Evolutionary conservation across 345 rosid genomes (phyloP), one percentile per base, ranked within the genome.

Genomic region (Euphorbia pulcherrima): DNA sequence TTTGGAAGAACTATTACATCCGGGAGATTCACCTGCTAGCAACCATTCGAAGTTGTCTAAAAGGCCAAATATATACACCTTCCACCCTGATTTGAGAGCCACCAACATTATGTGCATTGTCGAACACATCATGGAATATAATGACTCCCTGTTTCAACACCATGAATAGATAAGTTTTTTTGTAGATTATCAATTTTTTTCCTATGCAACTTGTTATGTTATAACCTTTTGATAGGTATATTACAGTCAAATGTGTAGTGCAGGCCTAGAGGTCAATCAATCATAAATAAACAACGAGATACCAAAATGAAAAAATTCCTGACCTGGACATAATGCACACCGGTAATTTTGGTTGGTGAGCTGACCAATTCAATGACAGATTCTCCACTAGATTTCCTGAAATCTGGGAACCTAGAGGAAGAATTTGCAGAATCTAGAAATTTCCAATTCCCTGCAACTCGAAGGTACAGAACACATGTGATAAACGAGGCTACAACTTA

Each of bases 51-150:
- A 94, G 99, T 73, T 94, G 99, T 83, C 89, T 88, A 80, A 94
- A 94, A 52, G 99, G 99, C 97, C 96, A 94, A 75, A 94, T 94
- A 83, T 94, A 94, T 61, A 94, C 99, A 83, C 99, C 99, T 84
- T 91, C 99, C 65, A 91, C 88, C 76, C 88, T 87, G 73, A 94
- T 87, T 76, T 87, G 96, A 65, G 99, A 91, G 70, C 99, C 95
- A 37, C 93, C 96, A 65, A 89, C 95, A 81, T 87, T 89, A 76
- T 85, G 92, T 66, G 87, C 85, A 56, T 89, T 91, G 82, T 91
- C 91, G 78, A 88, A 91, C 37, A 88, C 96, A 64, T 91, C 95
- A 82, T 89, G 97, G 84, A 94, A 94, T 78, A 94, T 88, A 78
- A 94, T 87, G 65, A 84, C 87, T 72, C 99, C 99, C 99, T 94